A percentile compares a stretch with the other conserved stretches of the same genome.
Conservation (phyloP, 2,329 filamentous ascomycete genomes). For the Chaetomium olivaceum region DNA sequence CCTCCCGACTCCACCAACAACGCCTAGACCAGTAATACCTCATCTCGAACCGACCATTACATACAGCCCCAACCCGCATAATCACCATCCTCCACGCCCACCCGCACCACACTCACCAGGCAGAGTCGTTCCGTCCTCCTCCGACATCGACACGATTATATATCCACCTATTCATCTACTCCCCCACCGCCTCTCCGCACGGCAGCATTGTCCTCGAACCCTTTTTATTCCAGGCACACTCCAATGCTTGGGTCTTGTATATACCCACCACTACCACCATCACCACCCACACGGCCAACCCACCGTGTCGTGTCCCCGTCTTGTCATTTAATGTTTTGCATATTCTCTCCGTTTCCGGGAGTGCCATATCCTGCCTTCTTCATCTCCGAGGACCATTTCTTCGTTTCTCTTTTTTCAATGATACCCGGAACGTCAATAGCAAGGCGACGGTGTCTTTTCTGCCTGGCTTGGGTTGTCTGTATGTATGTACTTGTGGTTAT, state of each 20-base stretch:
- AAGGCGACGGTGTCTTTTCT: slow-evolving; percentile 31
- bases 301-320: background rate
- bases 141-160: background rate
- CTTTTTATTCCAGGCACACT: background rate
- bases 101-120: background rate
- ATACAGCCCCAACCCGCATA: background rate
- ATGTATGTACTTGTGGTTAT: background rate
- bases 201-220: background rate
- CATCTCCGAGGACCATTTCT: slow-evolving; percentile 10
- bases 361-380: background rate
- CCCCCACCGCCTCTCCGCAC: background rate
- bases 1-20: background rate
- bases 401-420: slow-evolving; percentile 23
- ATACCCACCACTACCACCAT: background rate
- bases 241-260: background rate
- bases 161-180: background rate
- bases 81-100: background rate
- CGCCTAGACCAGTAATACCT: background rate
- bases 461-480: slow-evolving; percentile 5
- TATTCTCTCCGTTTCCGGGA: background rate
- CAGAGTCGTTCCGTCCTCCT: background rate
- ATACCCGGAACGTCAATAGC: slow-evolving; percentile 31
- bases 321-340: slow-evolving; percentile 11
- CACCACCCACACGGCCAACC: background rate
- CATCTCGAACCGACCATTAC: slow-evolving; percentile 3